Conservation (phyloP, 1,139 yeast genomes). For the Candida albicans region DNA sequence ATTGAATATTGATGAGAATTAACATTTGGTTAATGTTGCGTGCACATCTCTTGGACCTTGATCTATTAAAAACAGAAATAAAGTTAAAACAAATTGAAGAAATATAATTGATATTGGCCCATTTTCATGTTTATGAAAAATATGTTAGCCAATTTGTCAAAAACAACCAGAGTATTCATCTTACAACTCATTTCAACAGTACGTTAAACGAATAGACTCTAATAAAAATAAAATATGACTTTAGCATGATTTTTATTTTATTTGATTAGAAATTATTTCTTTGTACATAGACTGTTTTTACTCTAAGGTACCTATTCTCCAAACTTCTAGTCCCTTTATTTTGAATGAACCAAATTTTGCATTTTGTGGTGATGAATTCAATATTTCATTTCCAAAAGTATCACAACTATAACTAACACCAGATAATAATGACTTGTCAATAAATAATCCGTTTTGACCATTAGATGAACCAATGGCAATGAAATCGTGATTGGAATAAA, state of each 20-base stretch:
- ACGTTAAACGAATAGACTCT: no score
- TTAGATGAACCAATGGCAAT: slow-evolving; percentile 86
- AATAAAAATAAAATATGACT: no score
- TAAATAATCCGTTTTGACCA: slow-evolving; percentile 91
- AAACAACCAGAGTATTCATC: no score
- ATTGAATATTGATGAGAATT: not conserved
- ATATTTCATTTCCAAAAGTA: slow-evolving; percentile 88
- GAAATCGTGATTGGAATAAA: slow-evolving; percentile 77
- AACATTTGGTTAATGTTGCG: no score
- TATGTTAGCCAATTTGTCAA: no score
- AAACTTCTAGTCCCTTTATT: slow-evolving; percentile 77
- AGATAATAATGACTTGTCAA: slow-evolving; percentile 67
- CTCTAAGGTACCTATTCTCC: slow-evolving; percentile 61
- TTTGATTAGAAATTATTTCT: not conserved
- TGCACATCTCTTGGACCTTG: no score
- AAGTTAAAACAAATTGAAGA: no score
- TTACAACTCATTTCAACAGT: no score
- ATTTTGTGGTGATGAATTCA: slow-evolving; percentile 40
- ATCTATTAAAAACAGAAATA: no score
- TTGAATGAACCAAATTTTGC: slow-evolving; percentile 56
- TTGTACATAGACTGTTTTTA: slow-evolving; percentile 2
- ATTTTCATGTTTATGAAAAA: no score
- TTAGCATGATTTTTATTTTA: no score
- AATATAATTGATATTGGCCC: no score
- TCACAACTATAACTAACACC: slow-evolving; percentile 80